Evolutionary conservation across 179 eudicot species (phyloP).

Genomic region (Heliamphora pulchella): DNA sequence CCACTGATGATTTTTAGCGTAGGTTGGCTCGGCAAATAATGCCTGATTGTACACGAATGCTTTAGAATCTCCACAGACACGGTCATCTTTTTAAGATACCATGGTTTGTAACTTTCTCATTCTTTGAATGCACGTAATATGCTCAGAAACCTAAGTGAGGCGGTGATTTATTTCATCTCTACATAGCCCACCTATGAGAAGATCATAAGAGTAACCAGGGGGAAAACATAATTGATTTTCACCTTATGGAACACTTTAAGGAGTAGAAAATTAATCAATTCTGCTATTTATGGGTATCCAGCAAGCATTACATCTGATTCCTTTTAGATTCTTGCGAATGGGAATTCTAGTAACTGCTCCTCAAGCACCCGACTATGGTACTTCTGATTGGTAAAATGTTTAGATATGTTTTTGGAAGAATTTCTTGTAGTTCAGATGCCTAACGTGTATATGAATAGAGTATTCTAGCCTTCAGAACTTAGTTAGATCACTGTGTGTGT

Average conservation of each 20-base stretch:
- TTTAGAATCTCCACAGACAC: background rate
- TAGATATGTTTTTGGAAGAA: background rate
- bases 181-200: background rate
- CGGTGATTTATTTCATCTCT: background rate
- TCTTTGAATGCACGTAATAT: conserved; percentile 1
- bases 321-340: background rate
- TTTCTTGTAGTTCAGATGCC: conserved; percentile 1
- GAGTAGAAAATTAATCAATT: background rate
- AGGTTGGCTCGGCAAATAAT: background rate
- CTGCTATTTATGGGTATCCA: background rate
- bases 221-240: background rate
- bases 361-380: background rate
- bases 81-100: background rate
- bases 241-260: background rate
- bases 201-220: background rate
- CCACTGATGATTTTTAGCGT: background rate
- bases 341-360: conserved; percentile 7
- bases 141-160: background rate
- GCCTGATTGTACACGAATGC: background rate
- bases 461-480: background rate
- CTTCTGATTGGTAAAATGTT: background rate
- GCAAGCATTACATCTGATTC: background rate
- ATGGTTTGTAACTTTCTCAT: background rate
- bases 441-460: background rate
- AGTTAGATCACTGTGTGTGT: background rate